Evolutionary conservation across 306 rosid species (phyloP).

Genomic region (Corylus americana): DNA sequence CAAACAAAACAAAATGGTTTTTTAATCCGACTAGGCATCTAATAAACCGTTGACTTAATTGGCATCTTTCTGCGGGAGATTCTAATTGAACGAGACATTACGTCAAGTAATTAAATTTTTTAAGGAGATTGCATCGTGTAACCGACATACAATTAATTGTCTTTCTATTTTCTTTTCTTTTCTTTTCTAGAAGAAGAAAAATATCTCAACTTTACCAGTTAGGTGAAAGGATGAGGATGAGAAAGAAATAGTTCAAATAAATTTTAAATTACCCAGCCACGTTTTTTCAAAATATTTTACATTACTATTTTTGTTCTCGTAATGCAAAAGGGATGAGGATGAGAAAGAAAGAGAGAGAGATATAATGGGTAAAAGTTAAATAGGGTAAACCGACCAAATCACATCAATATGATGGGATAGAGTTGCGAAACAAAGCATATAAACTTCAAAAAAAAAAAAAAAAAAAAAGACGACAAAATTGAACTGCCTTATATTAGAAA

Average conservation of each 20-base stretch:
- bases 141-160: too few species aligned
- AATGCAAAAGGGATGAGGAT: background rate
- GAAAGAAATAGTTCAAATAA: too few species aligned
- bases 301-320: too few species aligned
- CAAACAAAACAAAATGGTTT: background rate
- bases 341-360: background rate
- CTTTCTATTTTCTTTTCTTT: too few species aligned
- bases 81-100: background rate
- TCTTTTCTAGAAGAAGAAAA: too few species aligned
- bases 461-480: background rate
- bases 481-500: constrained; percentile 11
- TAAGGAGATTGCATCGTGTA: too few species aligned
- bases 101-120: background rate
- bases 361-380: background rate
- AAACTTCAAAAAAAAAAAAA: background rate
- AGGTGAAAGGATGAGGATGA: too few species aligned
- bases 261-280: too few species aligned
- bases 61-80: background rate
- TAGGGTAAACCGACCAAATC: background rate
- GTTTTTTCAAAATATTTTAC: too few species aligned
- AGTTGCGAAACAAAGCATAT: background rate
- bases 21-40: background rate
- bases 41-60: background rate
- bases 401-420: background rate
- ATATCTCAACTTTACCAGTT: too few species aligned